Base-by-base conservation (phyloP, 352 stramenopile species). In the Saprolegnia diclina region DNA sequence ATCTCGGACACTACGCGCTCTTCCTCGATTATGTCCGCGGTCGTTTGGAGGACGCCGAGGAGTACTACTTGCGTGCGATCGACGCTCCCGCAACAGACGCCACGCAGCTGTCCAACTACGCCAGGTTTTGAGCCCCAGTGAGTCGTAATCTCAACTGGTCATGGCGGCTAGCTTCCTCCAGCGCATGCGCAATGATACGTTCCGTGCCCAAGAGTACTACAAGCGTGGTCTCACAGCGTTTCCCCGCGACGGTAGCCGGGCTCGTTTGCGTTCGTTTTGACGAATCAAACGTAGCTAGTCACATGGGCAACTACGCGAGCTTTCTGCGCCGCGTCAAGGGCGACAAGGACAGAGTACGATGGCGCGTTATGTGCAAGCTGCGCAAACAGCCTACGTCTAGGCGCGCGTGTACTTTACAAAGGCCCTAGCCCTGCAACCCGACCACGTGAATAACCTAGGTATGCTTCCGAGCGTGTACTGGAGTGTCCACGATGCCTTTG, bases 401-500 rank as follows among this genome's bases (percentile, higher is more conserved):
- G 42, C 42, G 42, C 42, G 42, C 3, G 11, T 48, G 14, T 55
- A 38, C n/a, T 66, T 55, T 42, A 40, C 16, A 7, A 53, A 66
- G 50, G 57, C 57, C 11, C 13, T 66, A 13, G 42, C 37, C 6
- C 1, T 66, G 22, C 35, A 66, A 16, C 40, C 40, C 2, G 50
- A 29, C 13, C 57, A 66, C 44, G n/a, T 55, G 21, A 66, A 66
- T 40, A 66, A 66, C 57, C 40, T 66, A 9, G 48, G 57, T 66
- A 55, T 40, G 57, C 53, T 16, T 45, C 13, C 21, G 5, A 48
- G 18, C 37, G 40, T 11, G 11, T 16, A 63, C 4, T 5, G 29
- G 29, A 35, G 0, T 65, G 57, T 37, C 50, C 9, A 54, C 32
- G 18, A 18, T 48, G 26, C 10, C 11, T 24, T 50, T 40, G 16